Evolutionary conservation across 345 rosid genomes (phyloP), one percentile per base, ranked within the genome.

Genomic region (Viola odorata): DNA sequence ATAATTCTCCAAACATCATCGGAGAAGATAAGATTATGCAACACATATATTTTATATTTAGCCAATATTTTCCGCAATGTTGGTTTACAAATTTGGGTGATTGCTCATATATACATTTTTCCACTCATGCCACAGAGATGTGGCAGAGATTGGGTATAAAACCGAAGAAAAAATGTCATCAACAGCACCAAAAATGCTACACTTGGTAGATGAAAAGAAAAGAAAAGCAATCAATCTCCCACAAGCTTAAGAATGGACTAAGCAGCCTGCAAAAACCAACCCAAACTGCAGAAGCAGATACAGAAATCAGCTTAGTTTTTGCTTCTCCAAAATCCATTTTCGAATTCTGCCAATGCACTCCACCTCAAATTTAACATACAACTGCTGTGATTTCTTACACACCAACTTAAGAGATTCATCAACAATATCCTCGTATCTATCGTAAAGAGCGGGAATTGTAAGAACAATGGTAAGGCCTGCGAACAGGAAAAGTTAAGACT

Each of bases 381-480:
- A 54, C 11, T 77, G 77, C 73, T 11, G 65, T 51, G 73, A 32
- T 56, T 78, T 80, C 61, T 51, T 50, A 73, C 47, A 74, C 40
- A 75, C 70, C 52, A 71, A 53, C 63, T 64, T 51, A 14, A 68
- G 5, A 60, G 64, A 68, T 49, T 73, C 73, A 64, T 88, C 96
- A 6, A 91, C 65, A 66, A 45, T 52, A 57, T 85, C 79, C 57
- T 81, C 86, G 5, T 73, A 75, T 57, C 75, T 85, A 78, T 95
- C 99, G 6, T 95, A 91, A 16, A 88, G 62, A 11, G 82, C 91
- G 8, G 97, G 99, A 61, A 88, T 58, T 7, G 91, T 81, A 49
- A 95, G 81, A 63, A 79, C 41, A 32, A 82, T 58, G 61, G 88
- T 58, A 71, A 91, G 84, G 57, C 88, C 99, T 91, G 87, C 53